Conservation (phyloP, 2,329 filamentous ascomycete genomes). For the Penicillium frequentans region DNA sequence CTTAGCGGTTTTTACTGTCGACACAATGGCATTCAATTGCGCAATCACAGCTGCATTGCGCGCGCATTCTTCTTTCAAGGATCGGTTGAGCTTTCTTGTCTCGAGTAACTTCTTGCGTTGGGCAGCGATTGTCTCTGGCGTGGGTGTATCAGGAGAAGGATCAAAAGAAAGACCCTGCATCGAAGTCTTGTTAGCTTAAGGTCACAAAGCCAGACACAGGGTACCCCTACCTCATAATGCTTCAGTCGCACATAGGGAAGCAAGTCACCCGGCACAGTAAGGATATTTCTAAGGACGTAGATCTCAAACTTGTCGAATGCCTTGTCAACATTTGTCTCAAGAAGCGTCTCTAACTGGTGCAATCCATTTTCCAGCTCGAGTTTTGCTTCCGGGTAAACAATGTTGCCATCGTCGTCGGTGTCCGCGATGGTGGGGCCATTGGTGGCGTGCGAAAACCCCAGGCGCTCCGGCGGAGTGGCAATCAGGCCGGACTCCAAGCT, state of each 20-base stretch:
- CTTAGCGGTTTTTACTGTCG: conserved; percentile 27
- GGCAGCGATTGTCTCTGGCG: conserved; percentile 67
- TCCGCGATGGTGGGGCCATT: conserved; percentile 49
- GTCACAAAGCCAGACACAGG: not conserved
- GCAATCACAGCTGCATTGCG: conserved; percentile 71
- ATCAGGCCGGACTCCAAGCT: conserved; percentile 82
- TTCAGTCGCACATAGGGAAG: conserved; percentile 75
- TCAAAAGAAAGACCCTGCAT: conserved; percentile 40
- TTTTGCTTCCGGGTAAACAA: conserved; percentile 53
- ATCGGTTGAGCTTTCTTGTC: conserved; percentile 71
- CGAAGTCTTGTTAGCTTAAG: not conserved
- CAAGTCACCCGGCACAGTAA: conserved; percentile 70
- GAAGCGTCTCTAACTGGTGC: conserved; percentile 78
- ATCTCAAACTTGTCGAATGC: conserved; percentile 87
- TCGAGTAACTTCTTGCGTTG: conserved; percentile 74
- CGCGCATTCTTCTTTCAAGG: conserved; percentile 67
- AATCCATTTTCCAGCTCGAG: conserved; percentile 85
- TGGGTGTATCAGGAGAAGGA: conserved; percentile 48
- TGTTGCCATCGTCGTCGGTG: conserved; percentile 47
- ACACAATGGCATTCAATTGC: conserved; percentile 62
- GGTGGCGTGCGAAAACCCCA: conserved; percentile 70
- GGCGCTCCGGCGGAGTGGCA: conserved; percentile 67
- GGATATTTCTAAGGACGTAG: conserved; percentile 82
- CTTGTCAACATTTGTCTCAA: conserved; percentile 78
- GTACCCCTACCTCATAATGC: conserved; percentile 70